phyloP scores from a whole-genome alignment of 2,329 filamentous ascomycete species.

The Arachnomyces sp. region DNA sequence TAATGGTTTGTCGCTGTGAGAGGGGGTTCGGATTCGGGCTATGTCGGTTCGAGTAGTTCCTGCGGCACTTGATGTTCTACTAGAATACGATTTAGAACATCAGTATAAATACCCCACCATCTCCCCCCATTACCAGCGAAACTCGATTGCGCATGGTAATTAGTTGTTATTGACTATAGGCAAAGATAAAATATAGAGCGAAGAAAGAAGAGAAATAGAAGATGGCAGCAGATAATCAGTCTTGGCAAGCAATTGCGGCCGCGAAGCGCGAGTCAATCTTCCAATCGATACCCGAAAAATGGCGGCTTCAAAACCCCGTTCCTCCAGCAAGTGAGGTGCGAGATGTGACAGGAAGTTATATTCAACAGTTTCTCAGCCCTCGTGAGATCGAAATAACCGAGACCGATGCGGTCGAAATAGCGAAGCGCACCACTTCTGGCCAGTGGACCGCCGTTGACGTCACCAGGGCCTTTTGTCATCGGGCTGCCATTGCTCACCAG shows the following conservation, averaged over 20 bases:
- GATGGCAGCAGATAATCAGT: slow-evolving; percentile 14
- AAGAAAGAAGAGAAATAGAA: background rate
- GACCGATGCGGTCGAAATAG: slow-evolving; percentile 51
- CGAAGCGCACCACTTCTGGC: slow-evolving; percentile 46
- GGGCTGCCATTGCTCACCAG: slow-evolving; percentile 53
- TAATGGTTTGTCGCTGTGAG: no score
- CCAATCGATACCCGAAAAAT: slow-evolving; percentile 49
- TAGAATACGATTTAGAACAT: no score
- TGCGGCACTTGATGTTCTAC: no score
- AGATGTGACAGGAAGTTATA: slow-evolving; percentile 50
- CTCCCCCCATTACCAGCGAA: no score
- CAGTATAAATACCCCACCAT: no score
- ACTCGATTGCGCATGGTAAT: no score
- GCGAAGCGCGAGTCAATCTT: slow-evolving; percentile 49
- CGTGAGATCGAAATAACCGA: slow-evolving; percentile 56
- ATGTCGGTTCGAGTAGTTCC: no score
- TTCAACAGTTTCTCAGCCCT: slow-evolving; percentile 48
- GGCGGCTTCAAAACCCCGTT: slow-evolving; percentile 42
- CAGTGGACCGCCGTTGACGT: slow-evolving; percentile 51
- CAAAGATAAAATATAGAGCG: no score
- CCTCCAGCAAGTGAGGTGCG: slow-evolving; percentile 46
- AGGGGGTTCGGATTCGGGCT: no score
- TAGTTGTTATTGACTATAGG: no score
- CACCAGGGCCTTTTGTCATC: slow-evolving; percentile 50
- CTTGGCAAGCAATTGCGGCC: slow-evolving; percentile 46